These are phyloP conservation scores for Chionographis japonica DNA, from an alignment of 106 monocot genomes.

Conservation along the genomic window DNA sequence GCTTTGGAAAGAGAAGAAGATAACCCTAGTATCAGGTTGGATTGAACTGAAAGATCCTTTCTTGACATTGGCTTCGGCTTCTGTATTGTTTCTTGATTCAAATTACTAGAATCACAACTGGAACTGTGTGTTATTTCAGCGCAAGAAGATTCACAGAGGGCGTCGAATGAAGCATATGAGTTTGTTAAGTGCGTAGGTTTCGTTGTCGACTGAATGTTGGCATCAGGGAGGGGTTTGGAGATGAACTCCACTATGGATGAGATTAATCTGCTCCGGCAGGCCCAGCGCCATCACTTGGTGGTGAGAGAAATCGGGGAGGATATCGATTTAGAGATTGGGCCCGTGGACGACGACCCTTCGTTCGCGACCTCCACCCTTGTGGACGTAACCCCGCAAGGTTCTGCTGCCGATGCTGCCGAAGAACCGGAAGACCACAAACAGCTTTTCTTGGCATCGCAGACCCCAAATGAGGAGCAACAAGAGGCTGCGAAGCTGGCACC, in stretches of 20 bases:
- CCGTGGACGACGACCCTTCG: conserved; percentile 81
- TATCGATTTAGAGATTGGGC: conserved; percentile 94
- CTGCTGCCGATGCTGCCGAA: conserved; percentile 24
- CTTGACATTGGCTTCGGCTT: no score
- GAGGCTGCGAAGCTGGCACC: conserved; percentile 48
- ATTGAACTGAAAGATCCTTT: no score
- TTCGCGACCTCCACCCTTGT: conserved; percentile 59
- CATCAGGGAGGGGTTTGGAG: conserved; percentile 22
- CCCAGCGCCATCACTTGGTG: conserved; percentile 78
- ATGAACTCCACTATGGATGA: conserved; percentile 81
- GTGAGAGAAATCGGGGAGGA: conserved; percentile 89
- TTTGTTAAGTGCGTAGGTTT: no score
- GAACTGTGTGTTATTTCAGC: no score
- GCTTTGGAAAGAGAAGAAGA: no score
- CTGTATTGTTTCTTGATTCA: no score
- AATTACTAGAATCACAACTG: no score
- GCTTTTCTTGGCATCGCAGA: conserved; percentile 52
- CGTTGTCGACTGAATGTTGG: conserved; percentile 14
- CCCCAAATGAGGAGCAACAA: conserved; percentile 27
- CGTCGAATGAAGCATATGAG: no score
- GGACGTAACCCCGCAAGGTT: conserved; percentile 39
- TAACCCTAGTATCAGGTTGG: no score
- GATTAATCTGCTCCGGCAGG: conserved; percentile 76
- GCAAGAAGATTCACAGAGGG: no score
- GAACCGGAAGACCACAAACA: conserved; percentile 93